phyloP scores from a whole-genome alignment of 345 rosid genomes.

The sweet orange (Citrus sinensis) region DNA sequence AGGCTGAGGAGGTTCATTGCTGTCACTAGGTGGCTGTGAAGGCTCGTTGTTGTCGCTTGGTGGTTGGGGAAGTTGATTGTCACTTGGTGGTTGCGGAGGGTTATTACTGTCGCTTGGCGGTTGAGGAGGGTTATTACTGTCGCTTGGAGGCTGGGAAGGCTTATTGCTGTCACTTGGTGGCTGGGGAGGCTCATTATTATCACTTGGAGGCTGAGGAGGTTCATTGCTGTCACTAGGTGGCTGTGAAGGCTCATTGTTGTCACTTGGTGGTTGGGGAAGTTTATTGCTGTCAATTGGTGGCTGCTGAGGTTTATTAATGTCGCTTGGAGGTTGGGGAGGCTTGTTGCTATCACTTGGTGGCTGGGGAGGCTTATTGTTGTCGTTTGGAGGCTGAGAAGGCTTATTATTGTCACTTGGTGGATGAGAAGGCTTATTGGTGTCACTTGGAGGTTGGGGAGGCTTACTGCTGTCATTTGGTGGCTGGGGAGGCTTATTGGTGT shows the following conservation, averaged over 20 bases:
- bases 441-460: neutral
- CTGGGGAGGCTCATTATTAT: neutral
- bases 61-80: neutral
- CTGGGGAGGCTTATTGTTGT: neutral
- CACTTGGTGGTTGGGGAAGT: too few species aligned
- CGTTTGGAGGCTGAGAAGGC: neutral
- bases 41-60: neutral
- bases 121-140: accelerated
- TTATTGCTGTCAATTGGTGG: too few species aligned
- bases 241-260: neutral
- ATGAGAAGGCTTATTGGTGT: neutral
- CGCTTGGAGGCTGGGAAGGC: too few species aligned
- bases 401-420: neutral
- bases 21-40: too few species aligned
- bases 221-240: neutral
- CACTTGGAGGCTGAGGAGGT: neutral
- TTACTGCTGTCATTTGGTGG: neutral
- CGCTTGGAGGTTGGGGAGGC: too few species aligned
- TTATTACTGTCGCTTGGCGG: neutral
- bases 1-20: neutral
- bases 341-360: too few species aligned
- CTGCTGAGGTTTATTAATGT: too few species aligned
- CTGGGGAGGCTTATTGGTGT: neutral
- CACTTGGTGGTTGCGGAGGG: neutral
- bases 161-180: neutral